Evolutionary conservation across 1,139 yeast genomes (phyloP), one percentile per base, ranked within the genome.

Genomic region (Yamadazyma spencermartinsiae): DNA sequence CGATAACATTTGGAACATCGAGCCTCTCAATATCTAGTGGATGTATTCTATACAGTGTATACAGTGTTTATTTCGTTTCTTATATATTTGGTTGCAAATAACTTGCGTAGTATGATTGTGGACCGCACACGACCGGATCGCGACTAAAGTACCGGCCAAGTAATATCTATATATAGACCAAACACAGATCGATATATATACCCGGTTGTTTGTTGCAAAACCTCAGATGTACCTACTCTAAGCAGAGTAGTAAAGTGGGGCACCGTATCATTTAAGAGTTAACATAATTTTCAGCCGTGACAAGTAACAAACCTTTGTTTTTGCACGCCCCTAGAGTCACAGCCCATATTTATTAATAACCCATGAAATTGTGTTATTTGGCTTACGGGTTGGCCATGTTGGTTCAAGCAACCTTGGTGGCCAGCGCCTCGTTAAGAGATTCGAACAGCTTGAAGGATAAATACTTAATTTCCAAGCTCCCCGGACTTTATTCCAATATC

Each of bases 1-100:
- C 24, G 96, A 87, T 53, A 79, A 83, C 47, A 88, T 89, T 55
- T 90, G 97, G 97, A 85, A 88, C 56, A 79, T 88, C 47, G 95
- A 87, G 65, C 92, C 95, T 12, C 62, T 79, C 41, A 60, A 43
- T 40, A 61, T 24, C 5, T 39, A 23, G 6, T 7, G 10, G 23
- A 7, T 20, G 7, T 7, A 7, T 20, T 20, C 10, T 20, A 20
- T 20, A 7, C 9, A 20, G n/a, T n/a, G n/a, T n/a, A n/a, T n/a
- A n/a, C n/a, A n/a, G n/a, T n/a, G n/a, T n/a, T n/a, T n/a, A n/a
- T n/a, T n/a, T n/a, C n/a, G n/a, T n/a, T n/a, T n/a, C n/a, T n/a
- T n/a, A n/a, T n/a, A n/a, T 25, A 6, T 25, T 25, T 25, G n/a
- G n/a, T n/a, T 25, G 28, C 28, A 25, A 25, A 10, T 8, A n/a